phyloP scores from a whole-genome alignment of 352 stramenopile species.

The Pythium phragmitis region DNA sequence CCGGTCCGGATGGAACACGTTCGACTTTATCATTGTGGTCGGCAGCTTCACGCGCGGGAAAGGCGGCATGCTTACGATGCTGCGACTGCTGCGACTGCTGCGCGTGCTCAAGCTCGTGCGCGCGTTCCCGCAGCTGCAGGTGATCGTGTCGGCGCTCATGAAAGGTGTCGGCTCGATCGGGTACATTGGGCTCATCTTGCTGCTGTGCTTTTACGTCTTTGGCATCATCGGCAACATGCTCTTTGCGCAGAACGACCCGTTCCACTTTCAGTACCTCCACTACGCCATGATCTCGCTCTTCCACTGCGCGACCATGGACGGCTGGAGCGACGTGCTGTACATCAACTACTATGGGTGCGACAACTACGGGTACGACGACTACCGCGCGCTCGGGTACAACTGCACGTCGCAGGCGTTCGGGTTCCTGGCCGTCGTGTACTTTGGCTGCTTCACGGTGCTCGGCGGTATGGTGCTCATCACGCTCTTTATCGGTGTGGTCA shows the following conservation, averaged over 20 bases:
- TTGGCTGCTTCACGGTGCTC: slow-evolving; percentile 80
- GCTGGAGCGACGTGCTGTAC: slow-evolving; percentile 90
- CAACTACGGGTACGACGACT: slow-evolving; percentile 75
- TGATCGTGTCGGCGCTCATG: slow-evolving; percentile 91
- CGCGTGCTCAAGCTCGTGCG: slow-evolving; percentile 88
- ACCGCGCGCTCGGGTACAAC: slow-evolving; percentile 50
- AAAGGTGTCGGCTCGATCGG: slow-evolving; percentile 85
- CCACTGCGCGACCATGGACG: slow-evolving; percentile 84
- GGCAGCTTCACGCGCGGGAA: slow-evolving; percentile 63
- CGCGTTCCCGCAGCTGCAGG: slow-evolving; percentile 81
- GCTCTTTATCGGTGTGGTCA: slow-evolving; percentile 91
- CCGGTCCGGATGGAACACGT: slow-evolving; percentile 70
- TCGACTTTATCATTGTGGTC: slow-evolving; percentile 86
- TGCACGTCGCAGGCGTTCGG: slow-evolving; percentile 45
- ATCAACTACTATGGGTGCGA: slow-evolving; percentile 91
- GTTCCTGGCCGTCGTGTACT: slow-evolving; percentile 71
- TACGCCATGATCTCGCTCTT: slow-evolving; percentile 91
- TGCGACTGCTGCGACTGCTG: slow-evolving; percentile 78
- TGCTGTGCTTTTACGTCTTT: slow-evolving; percentile 91
- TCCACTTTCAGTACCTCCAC: slow-evolving; percentile 87
- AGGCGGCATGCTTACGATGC: slow-evolving; percentile 79
- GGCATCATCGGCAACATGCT: slow-evolving; percentile 91
- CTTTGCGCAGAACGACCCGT: slow-evolving; percentile 86
- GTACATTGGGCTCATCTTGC: slow-evolving; percentile 89
- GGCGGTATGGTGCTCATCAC: slow-evolving; percentile 89